Evolutionary conservation across 2,329 filamentous ascomycete species (phyloP).

Genomic region (Sporothrix globosa): DNA sequence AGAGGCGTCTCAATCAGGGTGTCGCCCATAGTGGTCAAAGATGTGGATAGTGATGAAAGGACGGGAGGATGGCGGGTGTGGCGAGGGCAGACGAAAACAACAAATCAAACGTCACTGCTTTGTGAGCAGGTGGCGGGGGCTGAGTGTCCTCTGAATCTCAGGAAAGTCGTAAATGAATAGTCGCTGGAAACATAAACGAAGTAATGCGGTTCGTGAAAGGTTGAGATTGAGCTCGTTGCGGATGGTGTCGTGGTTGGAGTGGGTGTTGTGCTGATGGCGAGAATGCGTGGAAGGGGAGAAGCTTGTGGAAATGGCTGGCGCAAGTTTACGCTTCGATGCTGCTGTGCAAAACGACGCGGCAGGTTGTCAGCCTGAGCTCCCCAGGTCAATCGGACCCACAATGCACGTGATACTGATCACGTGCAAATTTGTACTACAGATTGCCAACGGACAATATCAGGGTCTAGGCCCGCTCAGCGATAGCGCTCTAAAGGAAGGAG

Average conservation of each 20-base stretch:
- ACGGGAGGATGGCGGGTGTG: not conserved
- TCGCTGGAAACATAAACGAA: too few relatives aligned
- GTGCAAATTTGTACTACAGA: not conserved
- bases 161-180: not conserved
- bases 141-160: not conserved
- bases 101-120: not conserved
- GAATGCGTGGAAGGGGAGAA: conserved; percentile 24
- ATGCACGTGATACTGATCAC: not conserved
- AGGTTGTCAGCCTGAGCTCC: conserved; percentile 32
- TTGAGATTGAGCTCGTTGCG: conserved; percentile 5
- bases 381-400: too few relatives aligned
- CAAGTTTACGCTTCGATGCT: conserved; percentile 16
- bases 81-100: not conserved
- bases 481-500: not conserved
- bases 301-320: conserved; percentile 28
- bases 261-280: conserved; percentile 24
- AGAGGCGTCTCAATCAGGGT: conserved; percentile 80
- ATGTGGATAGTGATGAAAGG: not conserved
- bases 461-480: not conserved
- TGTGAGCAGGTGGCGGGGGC: not conserved
- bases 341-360: conserved; percentile 30
- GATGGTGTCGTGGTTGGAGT: not conserved
- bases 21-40: conserved; percentile 70
- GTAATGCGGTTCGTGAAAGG: not conserved
- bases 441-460: not conserved